phyloP scores from a whole-genome alignment of 306 rosid species.

The barrel medic (Medicago truncatula) region DNA sequence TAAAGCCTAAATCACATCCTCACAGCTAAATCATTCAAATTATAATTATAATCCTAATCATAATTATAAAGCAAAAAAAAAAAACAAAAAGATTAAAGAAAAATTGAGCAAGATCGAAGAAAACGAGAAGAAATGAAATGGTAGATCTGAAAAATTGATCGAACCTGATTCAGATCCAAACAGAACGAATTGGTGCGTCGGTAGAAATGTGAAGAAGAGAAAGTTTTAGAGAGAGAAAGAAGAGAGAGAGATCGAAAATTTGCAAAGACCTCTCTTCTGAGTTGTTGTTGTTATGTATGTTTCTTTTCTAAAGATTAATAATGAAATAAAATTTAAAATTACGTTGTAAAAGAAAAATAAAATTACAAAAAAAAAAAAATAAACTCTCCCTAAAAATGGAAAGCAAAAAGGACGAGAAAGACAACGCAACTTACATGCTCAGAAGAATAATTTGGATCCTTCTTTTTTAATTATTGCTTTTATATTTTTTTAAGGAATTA shows the following conservation, averaged over 20 bases:
- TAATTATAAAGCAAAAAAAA: background rate
- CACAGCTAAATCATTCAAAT: constrained; percentile 32
- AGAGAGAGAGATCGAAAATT: constrained; percentile 18
- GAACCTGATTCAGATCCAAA: constrained; percentile 53
- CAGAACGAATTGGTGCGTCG: constrained; percentile 34
- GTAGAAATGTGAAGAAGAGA: constrained; percentile 34
- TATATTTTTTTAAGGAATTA: too few relatives aligned
- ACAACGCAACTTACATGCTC: constrained; percentile 73
- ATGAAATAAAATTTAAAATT: background rate
- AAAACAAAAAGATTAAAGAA: background rate
- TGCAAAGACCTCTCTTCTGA: constrained; percentile 40
- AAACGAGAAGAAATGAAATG: background rate
- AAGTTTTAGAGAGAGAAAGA: constrained; percentile 1
- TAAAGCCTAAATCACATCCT: constrained; percentile 1
- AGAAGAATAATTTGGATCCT: background rate
- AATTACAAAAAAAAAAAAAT: background rate
- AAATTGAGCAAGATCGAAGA: constrained; percentile 43
- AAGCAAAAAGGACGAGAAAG: constrained; percentile 50
- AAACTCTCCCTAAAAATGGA: constrained; percentile 18
- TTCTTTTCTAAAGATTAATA: constrained; percentile 19
- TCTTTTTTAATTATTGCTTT: too few relatives aligned
- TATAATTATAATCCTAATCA: background rate
- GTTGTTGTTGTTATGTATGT: constrained; percentile 29
- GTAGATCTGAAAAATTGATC: constrained; percentile 50
- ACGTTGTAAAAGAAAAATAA: background rate